Percentiles rank a stretch among this genome's conserved stretches.
Evolutionary conservation across 192 early-diverging fungal genomes (phyloP).

Genomic region (Backusella australiensis): DNA sequence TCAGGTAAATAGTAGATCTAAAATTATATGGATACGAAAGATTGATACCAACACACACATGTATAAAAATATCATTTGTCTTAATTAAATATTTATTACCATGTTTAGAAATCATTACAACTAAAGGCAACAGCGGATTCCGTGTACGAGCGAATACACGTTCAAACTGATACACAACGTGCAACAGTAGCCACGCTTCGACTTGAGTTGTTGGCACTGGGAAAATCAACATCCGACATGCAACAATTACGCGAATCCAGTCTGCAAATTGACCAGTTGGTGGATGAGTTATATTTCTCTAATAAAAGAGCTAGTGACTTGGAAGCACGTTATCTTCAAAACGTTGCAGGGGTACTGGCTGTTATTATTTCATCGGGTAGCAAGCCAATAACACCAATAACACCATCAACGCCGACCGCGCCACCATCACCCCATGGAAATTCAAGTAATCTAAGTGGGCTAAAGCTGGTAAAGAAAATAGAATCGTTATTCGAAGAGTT

Average conservation of each 20-base stretch:
- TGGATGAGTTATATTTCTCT: slow-evolving; percentile 7
- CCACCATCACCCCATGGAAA: not conserved
- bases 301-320: not conserved
- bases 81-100: slow-evolving; percentile 6
- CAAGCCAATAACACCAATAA: not conserved
- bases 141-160: not conserved
- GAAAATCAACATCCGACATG: not conserved
- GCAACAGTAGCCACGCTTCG: slow-evolving; percentile 4
- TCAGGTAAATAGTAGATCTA: not conserved
- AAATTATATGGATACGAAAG: not conserved
- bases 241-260: not conserved
- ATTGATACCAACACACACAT: not conserved
- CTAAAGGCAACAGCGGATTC: not conserved
- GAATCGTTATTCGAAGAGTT: not conserved
- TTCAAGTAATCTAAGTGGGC: not conserved
- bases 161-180: slow-evolving; percentile 8
- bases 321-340: not conserved
- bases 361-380: not conserved
- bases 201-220: not conserved
- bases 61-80: not conserved
- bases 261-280: not conserved
- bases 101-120: slow-evolving; percentile 10
- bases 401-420: not conserved
- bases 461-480: not conserved
- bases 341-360: not conserved